These are phyloP conservation scores for Mortierella claussenii DNA, from an alignment of 192 early-diverging fungal species.

Conservation along the genomic window DNA sequence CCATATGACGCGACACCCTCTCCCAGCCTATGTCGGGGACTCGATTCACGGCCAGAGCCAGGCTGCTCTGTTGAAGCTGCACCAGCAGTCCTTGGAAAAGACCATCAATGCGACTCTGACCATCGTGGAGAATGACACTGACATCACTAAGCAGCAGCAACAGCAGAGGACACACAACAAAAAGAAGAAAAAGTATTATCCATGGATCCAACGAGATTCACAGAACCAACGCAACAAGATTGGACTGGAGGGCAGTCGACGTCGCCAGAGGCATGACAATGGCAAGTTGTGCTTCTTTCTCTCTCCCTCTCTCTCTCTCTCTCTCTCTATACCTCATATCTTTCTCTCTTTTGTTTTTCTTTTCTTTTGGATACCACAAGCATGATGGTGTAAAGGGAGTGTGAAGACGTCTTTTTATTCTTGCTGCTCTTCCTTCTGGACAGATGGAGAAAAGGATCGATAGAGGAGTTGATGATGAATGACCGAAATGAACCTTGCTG, in stretches of 20 bases:
- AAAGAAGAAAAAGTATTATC: slow-evolving; percentile 51
- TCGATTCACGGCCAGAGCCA: slow-evolving; percentile 43
- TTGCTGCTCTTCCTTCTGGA: no score
- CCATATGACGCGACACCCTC: slow-evolving; percentile 45
- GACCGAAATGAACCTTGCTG: no score
- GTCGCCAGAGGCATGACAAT: slow-evolving; percentile 63
- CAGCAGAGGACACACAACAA: slow-evolving; percentile 27
- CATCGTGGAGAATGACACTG: slow-evolving; percentile 23
- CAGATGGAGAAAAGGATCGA: no score
- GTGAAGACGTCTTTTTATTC: no score
- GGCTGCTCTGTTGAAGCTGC: slow-evolving; percentile 28
- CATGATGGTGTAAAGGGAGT: no score
- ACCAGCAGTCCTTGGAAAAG: slow-evolving; percentile 31
- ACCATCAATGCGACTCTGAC: slow-evolving; percentile 36
- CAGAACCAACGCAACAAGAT: slow-evolving; percentile 50
- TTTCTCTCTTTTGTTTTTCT: no score
- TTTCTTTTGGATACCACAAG: no score
- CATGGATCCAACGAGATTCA: slow-evolving; percentile 54
- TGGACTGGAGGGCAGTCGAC: slow-evolving; percentile 60
- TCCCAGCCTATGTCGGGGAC: slow-evolving; percentile 18
- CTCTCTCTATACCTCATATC: no score
- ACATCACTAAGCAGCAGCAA: background rate
- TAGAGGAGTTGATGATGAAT: no score
- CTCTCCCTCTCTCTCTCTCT: background rate
- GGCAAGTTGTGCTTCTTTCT: slow-evolving; percentile 57